A percentile compares a stretch with the other conserved stretches of the same genome.
Evolutionary conservation across 805 yeast species (phyloP).

Genomic region (Metschnikowia borealis): DNA sequence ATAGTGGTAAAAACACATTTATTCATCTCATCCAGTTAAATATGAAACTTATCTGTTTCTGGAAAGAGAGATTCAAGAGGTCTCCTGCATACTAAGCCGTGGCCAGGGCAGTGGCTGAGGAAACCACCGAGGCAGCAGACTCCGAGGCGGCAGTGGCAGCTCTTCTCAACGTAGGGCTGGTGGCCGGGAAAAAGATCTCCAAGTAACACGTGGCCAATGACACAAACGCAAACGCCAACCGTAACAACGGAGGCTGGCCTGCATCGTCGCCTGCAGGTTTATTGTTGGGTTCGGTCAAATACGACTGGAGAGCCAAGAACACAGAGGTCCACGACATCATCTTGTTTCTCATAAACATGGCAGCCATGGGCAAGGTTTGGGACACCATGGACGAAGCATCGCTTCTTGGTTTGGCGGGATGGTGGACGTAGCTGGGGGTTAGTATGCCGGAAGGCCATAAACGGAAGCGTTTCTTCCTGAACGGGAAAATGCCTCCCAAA

Average conservation of each 20-base stretch:
- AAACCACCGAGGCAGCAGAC: conserved; percentile 12
- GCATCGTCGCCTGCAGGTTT: conserved; percentile 23
- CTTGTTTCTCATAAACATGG: conserved; percentile 59
- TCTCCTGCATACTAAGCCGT: background rate
- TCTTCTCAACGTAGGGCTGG: conserved; percentile 29
- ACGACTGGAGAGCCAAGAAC: conserved; percentile 47
- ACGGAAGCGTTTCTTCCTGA: background rate
- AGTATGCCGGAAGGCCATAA: conserved; percentile 1
- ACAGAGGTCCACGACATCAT: conserved; percentile 55
- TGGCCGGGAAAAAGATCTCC: conserved; percentile 46
- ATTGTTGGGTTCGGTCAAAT: conserved; percentile 41
- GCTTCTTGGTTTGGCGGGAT: conserved; percentile 45
- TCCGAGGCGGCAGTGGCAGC: conserved; percentile 15
- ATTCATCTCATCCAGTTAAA: too few relatives aligned
- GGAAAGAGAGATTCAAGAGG: too few relatives aligned
- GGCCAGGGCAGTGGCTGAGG: conserved; percentile 14
- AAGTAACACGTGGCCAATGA: conserved; percentile 52
- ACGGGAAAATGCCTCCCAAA: too few relatives aligned
- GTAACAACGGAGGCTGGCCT: conserved; percentile 46
- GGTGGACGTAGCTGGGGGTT: conserved; percentile 40
- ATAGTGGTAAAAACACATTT: too few relatives aligned
- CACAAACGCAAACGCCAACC: conserved; percentile 42
- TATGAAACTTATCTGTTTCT: too few relatives aligned
- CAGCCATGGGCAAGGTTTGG: conserved; percentile 65
- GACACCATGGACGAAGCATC: conserved; percentile 45